Conservation (phyloP, 2,329 filamentous ascomycete genomes). For the Fusarium domesticum region DNA sequence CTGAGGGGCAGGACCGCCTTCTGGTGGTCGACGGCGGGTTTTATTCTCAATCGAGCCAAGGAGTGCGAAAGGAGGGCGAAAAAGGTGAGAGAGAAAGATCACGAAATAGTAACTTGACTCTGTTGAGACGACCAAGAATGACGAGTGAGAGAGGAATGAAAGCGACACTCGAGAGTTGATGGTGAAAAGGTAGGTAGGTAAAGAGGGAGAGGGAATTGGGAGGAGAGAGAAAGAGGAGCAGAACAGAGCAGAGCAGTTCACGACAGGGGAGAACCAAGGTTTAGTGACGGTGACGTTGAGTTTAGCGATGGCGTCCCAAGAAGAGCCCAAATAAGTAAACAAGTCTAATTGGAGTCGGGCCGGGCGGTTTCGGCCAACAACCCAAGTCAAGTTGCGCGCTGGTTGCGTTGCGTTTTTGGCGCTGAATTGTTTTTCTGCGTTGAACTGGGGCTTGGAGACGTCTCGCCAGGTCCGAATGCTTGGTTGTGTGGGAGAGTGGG, state of each 20-base stretch:
- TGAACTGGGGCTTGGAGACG: conserved; percentile 12
- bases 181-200: too few species aligned
- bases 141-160: too few species aligned
- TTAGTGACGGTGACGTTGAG: conserved; percentile 26
- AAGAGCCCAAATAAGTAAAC: conserved; percentile 3
- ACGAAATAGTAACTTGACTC: too few species aligned
- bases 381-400: too few species aligned
- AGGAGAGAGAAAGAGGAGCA: conserved; percentile 11
- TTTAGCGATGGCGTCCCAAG: conserved; percentile 29
- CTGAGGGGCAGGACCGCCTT: conserved; percentile 7
- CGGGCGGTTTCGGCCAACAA: conserved; percentile 26
- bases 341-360: conserved; percentile 17
- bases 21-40: background rate
- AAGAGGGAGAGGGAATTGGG: conserved; percentile 6
- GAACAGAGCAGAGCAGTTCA: conserved; percentile 4
- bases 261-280: conserved; percentile 5
- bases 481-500: conserved; percentile 1
- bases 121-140: too few species aligned
- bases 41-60: background rate
- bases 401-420: too few species aligned
- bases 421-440: conserved; percentile 23
- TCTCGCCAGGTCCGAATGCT: conserved; percentile 5
- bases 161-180: too few species aligned
- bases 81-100: too few species aligned
- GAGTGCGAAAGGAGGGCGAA: background rate